Base-by-base conservation (phyloP, 768 basidiomycete species). In the Hericium alpestre region DNA sequence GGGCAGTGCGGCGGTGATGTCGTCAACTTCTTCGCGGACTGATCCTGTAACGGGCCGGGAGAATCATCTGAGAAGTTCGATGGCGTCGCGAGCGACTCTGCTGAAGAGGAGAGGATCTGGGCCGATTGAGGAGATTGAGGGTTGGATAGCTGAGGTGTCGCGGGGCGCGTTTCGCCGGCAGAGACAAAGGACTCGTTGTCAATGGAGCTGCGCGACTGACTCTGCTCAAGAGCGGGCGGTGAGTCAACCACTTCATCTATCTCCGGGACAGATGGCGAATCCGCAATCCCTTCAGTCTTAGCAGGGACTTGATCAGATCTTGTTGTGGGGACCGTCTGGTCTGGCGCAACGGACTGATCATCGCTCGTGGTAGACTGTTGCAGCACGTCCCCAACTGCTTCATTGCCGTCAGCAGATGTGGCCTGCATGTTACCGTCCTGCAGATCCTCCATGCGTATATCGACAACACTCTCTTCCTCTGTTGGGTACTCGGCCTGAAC, bases 81-180 rank as follows among this genome's bases (percentile, higher is more conserved):
- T 20, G 59, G 61, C 12, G 61, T 61, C 8, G 61, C 61, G 1
- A 62, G 52, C 3, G 61, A 62, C 51, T 62, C 61, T 10, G 61
- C 57, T 2, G 59, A 60, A 9, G 56, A 62, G 3, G 59, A 54
- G 7, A 61, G 49, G 7, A 54, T 59, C 12, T 60, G 56, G 16
- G 59, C 56, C 2, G 54, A 52, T 54, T 60, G 56, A 12, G 61
- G 61, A 3, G 54, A 52, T 50, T 57, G 57, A 18, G 61, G 61
- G 37, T 58, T 60, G n/a, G 54, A 40, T 8, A 54, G 56, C 10
- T 51, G 56, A 13, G 61, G 61, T 11, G 59, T 62, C 16, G 61
- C 51, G 15, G 61, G 59, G 7, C 61, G 56, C 15, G 59, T 55
- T 20, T 61, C 61, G 18, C n/a, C 23, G 10, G 41, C 48, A 9